Base-by-base conservation (phyloP, 164 flowering plant genomes). In the Annona squamosa region DNA sequence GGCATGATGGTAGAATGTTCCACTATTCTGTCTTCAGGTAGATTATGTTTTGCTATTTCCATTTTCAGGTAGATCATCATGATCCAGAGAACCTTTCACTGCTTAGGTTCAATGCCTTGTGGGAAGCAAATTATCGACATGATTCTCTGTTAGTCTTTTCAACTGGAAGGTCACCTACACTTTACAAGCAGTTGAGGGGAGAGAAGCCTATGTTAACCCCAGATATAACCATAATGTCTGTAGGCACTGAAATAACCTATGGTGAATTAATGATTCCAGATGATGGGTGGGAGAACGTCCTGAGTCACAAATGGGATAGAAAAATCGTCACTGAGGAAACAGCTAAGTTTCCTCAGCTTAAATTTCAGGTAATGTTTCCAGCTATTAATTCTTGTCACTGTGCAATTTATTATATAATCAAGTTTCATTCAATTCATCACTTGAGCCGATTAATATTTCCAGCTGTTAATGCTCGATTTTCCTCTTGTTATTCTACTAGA, bases 121-220 rank as follows among this genome's bases (percentile, higher is more conserved):
- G 99, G 99, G 98, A 93, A 79, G 79, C 90, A 17, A 76, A 82
- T 75, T 95, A 92, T 76, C 91, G 94, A 57, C 90, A 86, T 67
- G 85, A 95, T 80, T 95, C 98, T 44, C 79, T 93, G 76, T 84
- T 95, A 13, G 97, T 95, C 70, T 95, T 93, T 82, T 96, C 99
- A 41, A 93, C 99, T 79, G 99, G 97, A 70, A 84, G 99, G 72
- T 93, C 99, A 9, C 96, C 89, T 61, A 89, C 91, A 3, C 85
- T 88, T 46, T 95, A 95, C 91, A 88, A 90, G 73, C 79, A 91
- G 77, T 81, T 95, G 86, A 95, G 97, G 84, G 89, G 90, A 81
- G 97, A 96, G 86, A 93, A 90, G 79, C 98, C 97, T 69, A 81
- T 96, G 93, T 75, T 93, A 69, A 96, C 97, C 69, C 99, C 99